Base-by-base conservation (phyloP, 805 yeast genomes). In the Sugiyamaella lignohabitans region DNA sequence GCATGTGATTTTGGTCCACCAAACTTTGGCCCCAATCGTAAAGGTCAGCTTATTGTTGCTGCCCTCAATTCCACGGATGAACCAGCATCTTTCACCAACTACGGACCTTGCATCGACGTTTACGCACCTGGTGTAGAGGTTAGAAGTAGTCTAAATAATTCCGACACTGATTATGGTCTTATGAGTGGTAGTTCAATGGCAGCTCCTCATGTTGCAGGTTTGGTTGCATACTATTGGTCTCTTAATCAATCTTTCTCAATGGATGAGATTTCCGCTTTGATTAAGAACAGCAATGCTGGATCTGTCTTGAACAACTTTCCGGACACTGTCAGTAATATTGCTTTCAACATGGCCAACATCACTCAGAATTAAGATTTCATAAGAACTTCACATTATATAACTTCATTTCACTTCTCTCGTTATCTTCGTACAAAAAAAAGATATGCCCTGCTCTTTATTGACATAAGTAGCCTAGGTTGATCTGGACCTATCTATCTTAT, bases 131-230 rank as follows among this genome's bases (percentile, higher is more conserved):
- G 98, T 61, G 82, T 87, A 60, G 83, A 87, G 64, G 79, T 91
- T 51, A 73, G 83, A 56, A 87, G 96, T 38, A 60, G 67, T 22
- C 59, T 63, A 30, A 62, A 58, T 42, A 40, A 42, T 29, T 55
- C 60, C 38, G 59, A 62, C 41, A 53, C 56, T 22, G 51, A 49
- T 3, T 57, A 65, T 45, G 65, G 59, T n/a, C 40, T 53, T 43
- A 62, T 66, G 68, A 60, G 95, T 34, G 98, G 98, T 69, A 91
- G 97, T 8, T 91, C 98, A 14, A 91, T 91, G 98, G 96, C 98
- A 19, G 84, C 97, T 34, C 98, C 98, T 40, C 96, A 88, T 62
- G 89, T 89, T 57, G 82, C 88, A 50, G 98, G 98, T 58, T 74
- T 91, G 65, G 79, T 88, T 61, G 78, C 96, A 5, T 91, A 91